Base-by-base conservation (phyloP, 2,329 filamentous ascomycete species). In the Epichloe gansuensis region DNA sequence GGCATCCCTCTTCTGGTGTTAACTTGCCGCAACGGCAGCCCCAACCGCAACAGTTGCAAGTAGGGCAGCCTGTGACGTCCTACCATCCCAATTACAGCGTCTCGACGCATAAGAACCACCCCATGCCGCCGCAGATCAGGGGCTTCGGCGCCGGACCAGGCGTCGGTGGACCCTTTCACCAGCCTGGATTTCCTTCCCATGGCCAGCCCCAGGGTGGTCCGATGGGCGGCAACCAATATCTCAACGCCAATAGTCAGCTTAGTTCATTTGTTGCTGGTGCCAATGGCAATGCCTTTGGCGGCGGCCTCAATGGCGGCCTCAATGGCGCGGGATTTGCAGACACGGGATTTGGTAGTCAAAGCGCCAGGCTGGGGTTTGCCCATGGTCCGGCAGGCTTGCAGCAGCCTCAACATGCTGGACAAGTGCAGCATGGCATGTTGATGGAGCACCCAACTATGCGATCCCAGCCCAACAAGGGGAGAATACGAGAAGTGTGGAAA, bases 401-500 rank as follows among this genome's bases (percentile, higher is more conserved):
- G 55, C 79, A 84, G 64, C 78, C 84, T 59, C 77, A 79, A 53
- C 78, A 80, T 51, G 65, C 66, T 50, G 65, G 64, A 35, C 73
- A 74, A 54, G 56, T 65, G 51, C 68, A 70, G 58, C 68, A 70
- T 55, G 65, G 64, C 40, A 61, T 64, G 7, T 61, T 72, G 51
- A 66, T 66, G 66, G 75, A 71, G 57, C 72, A 70, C 56, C 66
- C 64, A 54, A 71, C 62, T 36, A 63, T 68, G 59, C 64, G 66
- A 54, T 49, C 64, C 43, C 75, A 80, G 55, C 77, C 78, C 17
- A 88, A 89, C 39, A 88, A 89, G 63, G 81, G 83, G 56, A 78
- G 89, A 66, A 97, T 97, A 83, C 81, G 90, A 58, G 91, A 98
- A 63, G 93, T 98, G 40, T 98, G 93, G 93, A 86, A 85, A 66